A percentile compares a stretch with the other conserved stretches of the same genome.
These are phyloP conservation scores for Wallacemonas rigidus DNA, from an alignment of 208 protist genomes.

Conservation along the genomic window DNA sequence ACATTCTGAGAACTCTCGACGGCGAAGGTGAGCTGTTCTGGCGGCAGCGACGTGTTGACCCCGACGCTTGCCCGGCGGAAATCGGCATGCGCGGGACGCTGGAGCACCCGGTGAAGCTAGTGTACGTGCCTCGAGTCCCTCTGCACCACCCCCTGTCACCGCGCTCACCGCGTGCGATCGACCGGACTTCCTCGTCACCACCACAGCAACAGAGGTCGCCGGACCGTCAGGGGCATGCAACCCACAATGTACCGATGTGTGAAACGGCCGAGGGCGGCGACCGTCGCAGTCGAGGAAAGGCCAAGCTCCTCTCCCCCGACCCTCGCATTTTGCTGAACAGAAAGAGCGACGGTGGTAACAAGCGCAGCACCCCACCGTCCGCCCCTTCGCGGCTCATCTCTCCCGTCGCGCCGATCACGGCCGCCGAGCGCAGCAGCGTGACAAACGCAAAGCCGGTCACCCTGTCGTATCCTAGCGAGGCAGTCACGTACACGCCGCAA, in stretches of 20 bases:
- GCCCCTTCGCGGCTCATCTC: too few relatives aligned
- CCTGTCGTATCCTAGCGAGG: constrained; percentile 7
- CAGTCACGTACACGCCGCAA: constrained; percentile 7
- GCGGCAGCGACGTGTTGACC: constrained; percentile 23
- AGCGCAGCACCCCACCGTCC: too few relatives aligned
- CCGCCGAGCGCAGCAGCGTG: too few relatives aligned
- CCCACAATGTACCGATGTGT: too few relatives aligned
- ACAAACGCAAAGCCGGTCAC: too few relatives aligned
- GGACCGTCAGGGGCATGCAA: too few relatives aligned
- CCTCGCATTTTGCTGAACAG: background rate
- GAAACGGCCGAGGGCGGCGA: too few relatives aligned
- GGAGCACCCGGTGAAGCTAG: constrained; percentile 35
- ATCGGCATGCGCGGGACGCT: constrained; percentile 45
- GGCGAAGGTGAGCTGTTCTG: constrained; percentile 42
- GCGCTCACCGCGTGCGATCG: too few relatives aligned
- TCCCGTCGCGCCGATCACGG: too few relatives aligned
- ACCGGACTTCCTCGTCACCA: background rate
- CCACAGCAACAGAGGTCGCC: constrained; percentile 1
- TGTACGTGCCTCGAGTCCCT: constrained; percentile 19
- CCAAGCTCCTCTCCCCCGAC: constrained; percentile 9
- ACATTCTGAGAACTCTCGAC: constrained; percentile 38
- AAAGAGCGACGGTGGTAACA: too few relatives aligned
- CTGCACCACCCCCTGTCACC: too few relatives aligned
- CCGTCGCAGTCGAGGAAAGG: background rate
- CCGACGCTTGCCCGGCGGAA: constrained; percentile 26